Evolutionary conservation across 495 filamentous ascomycete species (phyloP).

Genomic region (Bombardia bombarda): DNA sequence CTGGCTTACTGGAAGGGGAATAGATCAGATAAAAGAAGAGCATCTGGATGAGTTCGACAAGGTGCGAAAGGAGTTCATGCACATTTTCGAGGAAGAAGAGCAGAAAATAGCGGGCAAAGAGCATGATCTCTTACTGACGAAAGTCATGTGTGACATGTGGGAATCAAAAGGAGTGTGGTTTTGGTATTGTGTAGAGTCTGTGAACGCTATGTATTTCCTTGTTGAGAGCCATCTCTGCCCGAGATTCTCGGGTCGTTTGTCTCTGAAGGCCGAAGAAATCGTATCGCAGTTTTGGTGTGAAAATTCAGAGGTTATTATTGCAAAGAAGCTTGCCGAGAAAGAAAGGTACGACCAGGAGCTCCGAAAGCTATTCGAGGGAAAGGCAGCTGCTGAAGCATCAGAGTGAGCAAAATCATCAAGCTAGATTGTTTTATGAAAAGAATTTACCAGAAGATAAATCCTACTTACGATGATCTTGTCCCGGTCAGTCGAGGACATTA

Average conservation of each 20-base stretch:
- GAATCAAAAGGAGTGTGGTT: constrained; percentile 17
- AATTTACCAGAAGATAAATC: neutral
- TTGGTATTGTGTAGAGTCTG: constrained; percentile 13
- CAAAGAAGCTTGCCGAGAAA: constrained; percentile 2
- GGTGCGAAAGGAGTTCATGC: constrained; percentile 11
- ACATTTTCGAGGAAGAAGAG: neutral
- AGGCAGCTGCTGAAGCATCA: too few relatives aligned
- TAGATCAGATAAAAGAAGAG: constrained; percentile 13
- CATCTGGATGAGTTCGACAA: constrained; percentile 5
- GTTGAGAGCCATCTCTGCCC: constrained; percentile 16
- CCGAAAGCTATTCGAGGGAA: neutral
- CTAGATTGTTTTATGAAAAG: neutral
- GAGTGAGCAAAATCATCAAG: neutral
- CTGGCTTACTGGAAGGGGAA: constrained; percentile 21
- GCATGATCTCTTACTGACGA: constrained; percentile 1
- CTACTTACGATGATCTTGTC: neutral
- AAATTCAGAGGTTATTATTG: neutral
- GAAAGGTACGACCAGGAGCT: neutral
- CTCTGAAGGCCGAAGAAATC: constrained; percentile 6
- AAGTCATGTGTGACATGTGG: constrained; percentile 11
- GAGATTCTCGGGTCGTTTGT: neutral
- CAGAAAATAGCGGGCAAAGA: too few relatives aligned
- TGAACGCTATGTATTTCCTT: constrained; percentile 18
- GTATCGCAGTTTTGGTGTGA: constrained; percentile 14
- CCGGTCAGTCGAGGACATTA: neutral